Evolutionary conservation across 2,329 filamentous ascomycete species (phyloP), one percentile per base, ranked within the genome.

Genomic region (Clonostachys byssicola): DNA sequence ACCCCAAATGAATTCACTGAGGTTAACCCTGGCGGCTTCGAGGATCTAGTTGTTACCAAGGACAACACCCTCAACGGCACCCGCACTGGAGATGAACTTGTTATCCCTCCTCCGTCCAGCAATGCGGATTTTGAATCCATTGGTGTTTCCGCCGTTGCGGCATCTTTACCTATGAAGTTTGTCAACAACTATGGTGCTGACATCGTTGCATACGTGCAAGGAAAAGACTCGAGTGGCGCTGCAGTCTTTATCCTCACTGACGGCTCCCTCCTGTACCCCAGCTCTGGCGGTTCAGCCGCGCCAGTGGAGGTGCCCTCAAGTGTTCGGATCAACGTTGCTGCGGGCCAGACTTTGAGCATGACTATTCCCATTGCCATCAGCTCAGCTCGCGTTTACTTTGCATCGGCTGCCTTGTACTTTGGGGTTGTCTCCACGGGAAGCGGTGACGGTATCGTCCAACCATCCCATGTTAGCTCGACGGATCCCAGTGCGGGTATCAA

Each of bases 401-500:
- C 75, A 47, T 71, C 80, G 50, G 78, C 77, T 54, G 67, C 67
- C 40, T 76, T 75, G 35, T n/a, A n/a, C 36, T 72, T 91, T 43
- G 81, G 74, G 1, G 92, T 92, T 64, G 70, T 80, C 12, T 63
- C 91, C 46, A 92, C 92, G 63, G 84, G 81, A 23, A 39, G 14
- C 12, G 83, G 81, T 14, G 83, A 88, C 7, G 84, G 80, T 2
- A 73, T 92, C 14, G 87, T 91, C 40, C 87, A 91, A 65, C 88
- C 88, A 0, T 85, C 83, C 12, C 81, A 85, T 20, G 85, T 80
- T 34, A 91, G 91, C 62, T 62, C 73, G 0, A 62, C 73, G 0
- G 85, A 89, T 56, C 64, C 74, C 3, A 88, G 87, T 61, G 81
- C 82, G 59, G 67, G 76, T 36, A 66, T 77, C 42, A 66, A 73